Base-by-base conservation (phyloP, 352 stramenopile genomes). In the Thraustotheca clavata region DNA sequence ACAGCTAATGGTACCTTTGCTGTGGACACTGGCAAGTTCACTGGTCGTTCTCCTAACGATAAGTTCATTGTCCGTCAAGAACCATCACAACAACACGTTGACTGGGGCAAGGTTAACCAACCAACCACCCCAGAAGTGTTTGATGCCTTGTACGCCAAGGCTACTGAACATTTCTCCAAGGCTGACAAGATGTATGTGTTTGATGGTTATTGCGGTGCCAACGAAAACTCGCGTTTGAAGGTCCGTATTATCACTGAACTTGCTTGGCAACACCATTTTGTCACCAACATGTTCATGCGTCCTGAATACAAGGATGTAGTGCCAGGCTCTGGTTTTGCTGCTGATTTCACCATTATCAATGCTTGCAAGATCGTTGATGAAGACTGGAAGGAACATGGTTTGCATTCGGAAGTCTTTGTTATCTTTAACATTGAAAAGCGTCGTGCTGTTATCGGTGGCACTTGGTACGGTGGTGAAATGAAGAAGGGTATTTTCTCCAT, bases 401-500 rank as follows among this genome's bases (percentile, higher is more conserved):
- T 85, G 29, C 63, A 85, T 69, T 82, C 74, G 71, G 76, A 85
- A 47, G 74, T 82, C 55, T 82, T 82, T 70, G 75, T 85, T 40
- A 73, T 80, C 36, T 86, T 86, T 67, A 86, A 86, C 76, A 82
- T 86, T 74, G 76, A 86, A 60, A 80, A 82, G 71, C 71, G 67
- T 59, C 32, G 83, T 22, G 77, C 77, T 7, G 70, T 86, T 59
- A 86, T 86, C 59, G 75, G 75, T 48, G 77, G 77, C 65, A 86
- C 77, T 16, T 83, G 76, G 39, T 86, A 86, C 73, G 77, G 77
- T 40, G 77, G 77, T 39, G 77, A 86, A 65, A 86, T 83, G 75
- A 86, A 83, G 74, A 83, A 86, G 75, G 76, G 76, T 57, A 86
- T 86, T 67, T 86, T 86, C 43, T 80, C 71, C 29, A 82, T 84